Conservation (phyloP, 345 rosid species). For the Salix purpurea region DNA sequence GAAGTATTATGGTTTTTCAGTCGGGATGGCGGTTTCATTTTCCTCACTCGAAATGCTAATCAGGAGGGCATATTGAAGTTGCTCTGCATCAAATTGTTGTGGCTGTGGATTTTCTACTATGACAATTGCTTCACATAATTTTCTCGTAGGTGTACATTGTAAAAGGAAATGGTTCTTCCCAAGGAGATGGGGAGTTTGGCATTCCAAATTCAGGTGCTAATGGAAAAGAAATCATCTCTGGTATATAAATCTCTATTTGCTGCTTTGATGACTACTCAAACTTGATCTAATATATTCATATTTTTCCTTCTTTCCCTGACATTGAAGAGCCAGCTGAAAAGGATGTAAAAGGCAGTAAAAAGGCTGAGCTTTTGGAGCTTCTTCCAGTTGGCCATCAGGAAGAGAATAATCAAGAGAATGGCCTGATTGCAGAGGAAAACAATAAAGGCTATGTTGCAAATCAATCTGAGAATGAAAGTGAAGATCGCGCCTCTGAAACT, state of each 20-base stretch:
- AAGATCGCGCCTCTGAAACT: conserved; percentile 3
- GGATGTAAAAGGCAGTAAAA: conserved; percentile 1
- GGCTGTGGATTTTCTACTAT: background rate
- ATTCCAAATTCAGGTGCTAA: conserved; percentile 5
- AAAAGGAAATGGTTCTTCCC: conserved; percentile 15
- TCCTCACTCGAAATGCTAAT: background rate
- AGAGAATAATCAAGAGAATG: conserved; percentile 16
- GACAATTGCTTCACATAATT: background rate
- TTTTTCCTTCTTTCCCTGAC: background rate
- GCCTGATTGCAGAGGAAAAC: conserved; percentile 7
- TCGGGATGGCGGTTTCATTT: background rate
- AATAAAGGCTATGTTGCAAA: background rate
- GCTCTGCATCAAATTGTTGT: background rate
- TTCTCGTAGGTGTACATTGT: conserved; percentile 39
- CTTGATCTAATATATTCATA: background rate
- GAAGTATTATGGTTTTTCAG: background rate
- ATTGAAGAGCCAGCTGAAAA: background rate
- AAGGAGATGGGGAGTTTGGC: conserved; percentile 15
- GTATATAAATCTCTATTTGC: conserved; percentile 18
- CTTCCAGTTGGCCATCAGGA: conserved; percentile 6
- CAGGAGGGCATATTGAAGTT: background rate
- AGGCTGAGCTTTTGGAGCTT: conserved; percentile 3
- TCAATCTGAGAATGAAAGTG: conserved; percentile 9
- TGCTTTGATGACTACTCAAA: background rate
- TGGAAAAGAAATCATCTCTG: conserved; percentile 18